Evolutionary conservation across 768 basidiomycete species (phyloP).

Genomic region (Exidia glandulosa): DNA sequence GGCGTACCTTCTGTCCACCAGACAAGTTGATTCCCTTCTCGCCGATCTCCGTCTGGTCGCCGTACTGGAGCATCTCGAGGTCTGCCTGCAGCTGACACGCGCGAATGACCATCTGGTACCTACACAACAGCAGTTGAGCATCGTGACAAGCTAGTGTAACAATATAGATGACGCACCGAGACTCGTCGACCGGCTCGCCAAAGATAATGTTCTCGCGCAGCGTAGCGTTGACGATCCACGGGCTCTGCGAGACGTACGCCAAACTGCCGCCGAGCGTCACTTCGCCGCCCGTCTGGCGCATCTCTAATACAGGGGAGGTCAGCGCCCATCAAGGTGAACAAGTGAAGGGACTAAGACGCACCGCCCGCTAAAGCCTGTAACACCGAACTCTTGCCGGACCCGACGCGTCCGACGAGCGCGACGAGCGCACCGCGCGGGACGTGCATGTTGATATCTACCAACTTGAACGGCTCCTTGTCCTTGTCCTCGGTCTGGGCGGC

Average conservation of each 20-base stretch:
- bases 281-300: constrained; percentile 47
- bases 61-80: constrained; percentile 57
- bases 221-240: constrained; percentile 61
- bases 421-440: constrained; percentile 49
- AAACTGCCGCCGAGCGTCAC: constrained; percentile 43
- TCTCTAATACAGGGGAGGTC: constrained; percentile 54
- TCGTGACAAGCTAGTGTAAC: not conserved
- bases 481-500: not conserved
- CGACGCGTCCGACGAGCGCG: constrained; percentile 65
- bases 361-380: constrained; percentile 7
- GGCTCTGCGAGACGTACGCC: constrained; percentile 47
- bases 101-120: constrained; percentile 44
- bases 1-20: constrained; percentile 26
- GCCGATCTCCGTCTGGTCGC: constrained; percentile 60
- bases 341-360: not conserved
- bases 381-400: constrained; percentile 45
- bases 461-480: constrained; percentile 31
- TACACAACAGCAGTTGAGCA: constrained; percentile 10
- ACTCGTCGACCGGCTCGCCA: constrained; percentile 52
- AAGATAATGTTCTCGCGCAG: constrained; percentile 68
- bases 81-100: constrained; percentile 66
- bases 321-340: constrained; percentile 12
- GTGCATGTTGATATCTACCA: constrained; percentile 34
- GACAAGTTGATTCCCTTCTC: constrained; percentile 62
- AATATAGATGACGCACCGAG: constrained; percentile 25